These are phyloP conservation scores for Vaccinium vitisidaea DNA, from an alignment of 148 eudicot species.

Conservation along the genomic window DNA sequence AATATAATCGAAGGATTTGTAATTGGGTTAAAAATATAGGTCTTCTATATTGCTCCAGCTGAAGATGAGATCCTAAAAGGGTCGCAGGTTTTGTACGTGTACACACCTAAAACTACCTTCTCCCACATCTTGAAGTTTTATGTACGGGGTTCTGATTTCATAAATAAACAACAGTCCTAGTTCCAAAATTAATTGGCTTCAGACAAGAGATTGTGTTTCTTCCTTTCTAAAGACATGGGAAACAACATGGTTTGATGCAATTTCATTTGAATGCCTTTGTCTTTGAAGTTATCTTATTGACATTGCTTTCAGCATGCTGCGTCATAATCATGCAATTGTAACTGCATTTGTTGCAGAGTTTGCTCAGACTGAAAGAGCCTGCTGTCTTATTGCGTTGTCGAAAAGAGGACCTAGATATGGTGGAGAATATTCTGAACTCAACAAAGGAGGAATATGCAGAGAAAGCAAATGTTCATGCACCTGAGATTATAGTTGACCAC, in stretches of 20 bases:
- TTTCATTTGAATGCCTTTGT: not conserved
- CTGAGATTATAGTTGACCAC: constrained; percentile 76
- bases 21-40: too few species aligned
- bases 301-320: too few species aligned
- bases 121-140: not conserved
- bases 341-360: constrained; percentile 50
- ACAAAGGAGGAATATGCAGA: constrained; percentile 74
- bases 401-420: constrained; percentile 49
- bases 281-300: not conserved
- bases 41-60: constrained; percentile 1
- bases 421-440: constrained; percentile 55
- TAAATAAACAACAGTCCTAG: not conserved
- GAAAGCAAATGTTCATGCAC: constrained; percentile 64
- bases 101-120: not conserved
- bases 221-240: not conserved
- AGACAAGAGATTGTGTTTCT: not conserved
- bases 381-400: constrained; percentile 89
- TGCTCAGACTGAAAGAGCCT: constrained; percentile 93
- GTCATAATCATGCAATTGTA: not conserved
- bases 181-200: not conserved
- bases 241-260: not conserved
- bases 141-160: not conserved
- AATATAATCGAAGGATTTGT: too few species aligned
- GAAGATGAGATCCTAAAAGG: not conserved
- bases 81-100: not conserved